Evolutionary conservation across 257 asterid genomes (phyloP), one percentile per base, ranked within the genome.

Genomic region (Lithospermum erythrorhizon): DNA sequence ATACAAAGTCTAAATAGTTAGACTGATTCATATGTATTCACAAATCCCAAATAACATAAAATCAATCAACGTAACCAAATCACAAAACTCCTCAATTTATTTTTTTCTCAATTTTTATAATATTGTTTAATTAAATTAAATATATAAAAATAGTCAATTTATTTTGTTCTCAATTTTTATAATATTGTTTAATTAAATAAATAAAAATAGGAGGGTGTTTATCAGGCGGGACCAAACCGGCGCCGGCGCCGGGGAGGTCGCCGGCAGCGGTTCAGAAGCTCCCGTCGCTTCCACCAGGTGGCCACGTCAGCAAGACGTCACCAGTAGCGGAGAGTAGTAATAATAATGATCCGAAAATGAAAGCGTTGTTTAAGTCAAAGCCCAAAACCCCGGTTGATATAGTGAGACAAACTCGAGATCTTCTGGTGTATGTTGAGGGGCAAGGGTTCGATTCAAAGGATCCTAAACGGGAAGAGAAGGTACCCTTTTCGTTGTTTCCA

Each of bases 341-440:
- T 21, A 55, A 4, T 27, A 52, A 19, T 22, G 57, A 53, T n/a
- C 22, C 9, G 6, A 56, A 56, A 15, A 56, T 56, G 60, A 56
- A 56, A 10, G 30, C 15, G 10, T 54, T 87, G 61, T 76, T 79
- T 74, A 87, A 84, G 75, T 70, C 84, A 11, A 85, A 81, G 76
- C 84, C 93, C 2, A 83, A 61, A 71, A 79, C 93, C 24, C 93
- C 93, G 0, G 82, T 63, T 27, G 95, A 85, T 67, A 54, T 83
- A 51, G 95, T 88, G 65, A 76, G 87, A 1, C 82, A 76, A 27
- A 59, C 87, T 14, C 80, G 87, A n/a, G 87, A 83, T 69, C 87
- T 77, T 19, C 95, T 86, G 72, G 53, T 73, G 20, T 69, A 67
- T 24, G 72, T 48, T 14, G 75, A 81, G 69, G 73, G 56, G 8